Evolutionary conservation across 2,329 filamentous ascomycete genomes (phyloP).

Genomic region (Aspergillus hortae): DNA sequence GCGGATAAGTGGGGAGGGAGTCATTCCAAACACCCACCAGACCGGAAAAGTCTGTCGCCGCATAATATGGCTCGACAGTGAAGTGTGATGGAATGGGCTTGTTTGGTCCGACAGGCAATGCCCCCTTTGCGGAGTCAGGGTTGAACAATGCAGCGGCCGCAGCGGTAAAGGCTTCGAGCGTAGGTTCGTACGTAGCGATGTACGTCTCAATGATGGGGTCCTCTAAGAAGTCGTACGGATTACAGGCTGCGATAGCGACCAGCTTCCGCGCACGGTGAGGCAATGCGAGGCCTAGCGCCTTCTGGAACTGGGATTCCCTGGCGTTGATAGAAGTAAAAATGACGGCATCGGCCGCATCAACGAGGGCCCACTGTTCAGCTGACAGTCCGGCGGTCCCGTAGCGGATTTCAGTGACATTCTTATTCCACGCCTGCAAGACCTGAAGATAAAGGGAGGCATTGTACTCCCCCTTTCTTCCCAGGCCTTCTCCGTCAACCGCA

Average conservation of each 20-base stretch:
- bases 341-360: conserved; percentile 37
- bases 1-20: conserved; percentile 35
- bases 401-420: conserved; percentile 28
- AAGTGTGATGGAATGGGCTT: conserved; percentile 11
- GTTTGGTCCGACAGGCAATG: conserved; percentile 32
- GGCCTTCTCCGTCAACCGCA: conserved; percentile 38
- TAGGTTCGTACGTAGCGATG: conserved; percentile 45
- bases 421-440: conserved; percentile 25
- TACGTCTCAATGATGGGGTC: conserved; percentile 37
- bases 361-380: conserved; percentile 24
- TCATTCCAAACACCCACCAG: conserved; percentile 32
- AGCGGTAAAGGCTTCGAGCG: conserved; percentile 39
- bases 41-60: conserved; percentile 24
- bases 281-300: conserved; percentile 31
- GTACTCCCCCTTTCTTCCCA: conserved; percentile 29
- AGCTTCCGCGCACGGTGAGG: conserved; percentile 26
- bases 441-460: conserved; percentile 31
- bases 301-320: conserved; percentile 35
- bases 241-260: conserved; percentile 41
- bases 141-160: conserved; percentile 41
- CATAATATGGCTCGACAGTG: conserved; percentile 15
- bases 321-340: conserved; percentile 42
- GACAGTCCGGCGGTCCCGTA: conserved; percentile 32
- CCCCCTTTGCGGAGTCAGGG: conserved; percentile 22
- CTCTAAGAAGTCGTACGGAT: conserved; percentile 45